Percentiles rank a stretch among this genome's conserved stretches.
These are phyloP conservation scores for Apiospora arundinis DNA, from an alignment of 2,329 filamentous ascomycete genomes.

Conservation along the genomic window DNA sequence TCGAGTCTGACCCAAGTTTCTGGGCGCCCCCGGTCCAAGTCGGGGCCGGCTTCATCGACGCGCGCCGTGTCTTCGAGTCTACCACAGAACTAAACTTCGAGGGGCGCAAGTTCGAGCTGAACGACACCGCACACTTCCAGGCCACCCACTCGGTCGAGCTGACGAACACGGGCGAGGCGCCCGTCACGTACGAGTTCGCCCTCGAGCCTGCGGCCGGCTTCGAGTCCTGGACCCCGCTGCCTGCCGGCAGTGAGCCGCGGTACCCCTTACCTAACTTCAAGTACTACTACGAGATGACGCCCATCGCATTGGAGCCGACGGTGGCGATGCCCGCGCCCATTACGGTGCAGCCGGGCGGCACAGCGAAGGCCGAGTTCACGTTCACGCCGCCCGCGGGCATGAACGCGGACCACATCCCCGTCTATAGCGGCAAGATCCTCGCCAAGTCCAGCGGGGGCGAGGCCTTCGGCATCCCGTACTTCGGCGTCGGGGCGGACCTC, in stretches of 20 bases:
- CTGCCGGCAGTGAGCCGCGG: constrained; percentile 21
- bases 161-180: constrained; percentile 43
- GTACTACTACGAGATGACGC: too few species aligned
- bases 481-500: constrained; percentile 26
- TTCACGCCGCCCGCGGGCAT: background rate
- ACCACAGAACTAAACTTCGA: constrained; percentile 42
- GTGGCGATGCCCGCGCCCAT: too few species aligned
- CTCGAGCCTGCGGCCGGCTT: constrained; percentile 33
- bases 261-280: too few species aligned
- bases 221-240: constrained; percentile 28
- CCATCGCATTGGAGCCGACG: too few species aligned
- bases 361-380: background rate
- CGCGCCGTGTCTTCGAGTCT: constrained; percentile 43
- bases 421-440: constrained; percentile 53
- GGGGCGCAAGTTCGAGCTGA: constrained; percentile 49
- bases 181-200: constrained; percentile 44
- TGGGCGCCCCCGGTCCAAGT: constrained; percentile 47
- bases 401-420: constrained; percentile 41
- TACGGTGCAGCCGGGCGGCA: too few species aligned
- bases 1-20: constrained; percentile 26
- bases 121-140: constrained; percentile 49
- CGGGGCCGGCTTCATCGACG: constrained; percentile 47
- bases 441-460: constrained; percentile 48
- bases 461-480: constrained; percentile 49
- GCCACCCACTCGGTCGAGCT: constrained; percentile 43